Evolutionary conservation across 257 asterid genomes (phyloP), one percentile per base, ranked within the genome.

Genomic region (Plectranthus barbatus): DNA sequence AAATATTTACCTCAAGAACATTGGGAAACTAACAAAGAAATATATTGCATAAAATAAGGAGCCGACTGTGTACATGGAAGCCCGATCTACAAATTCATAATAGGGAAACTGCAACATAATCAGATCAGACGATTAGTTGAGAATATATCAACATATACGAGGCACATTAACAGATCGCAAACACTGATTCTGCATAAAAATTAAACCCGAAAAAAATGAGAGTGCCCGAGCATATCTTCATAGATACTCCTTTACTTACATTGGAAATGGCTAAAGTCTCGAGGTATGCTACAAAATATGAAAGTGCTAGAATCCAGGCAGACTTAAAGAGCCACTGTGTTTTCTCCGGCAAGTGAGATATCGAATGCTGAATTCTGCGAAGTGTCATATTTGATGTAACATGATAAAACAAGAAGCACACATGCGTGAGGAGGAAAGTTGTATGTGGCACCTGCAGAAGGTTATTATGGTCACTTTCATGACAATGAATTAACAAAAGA

Each of bases 341-440:
- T n/a, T 67, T 81, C 76, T 84, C 88, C 1, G 97, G 96, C 50
- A 84, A 76, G 72, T 80, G 81, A 65, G 87, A 78, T 56, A 78
- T 67, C 53, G 86, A 71, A 63, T 83, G 86, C 60, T 83, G 93
- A 64, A 92, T 76, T 66, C 95, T 81, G 42, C 97, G 88, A 47
- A 92, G 96, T 13, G 95, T 89, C 83, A 92, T 81, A 73, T 86
- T 89, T 57, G 99, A 85, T 20, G 83, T 4, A 56, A 85, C 94
- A 23, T 92, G 99, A 78, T 92, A 92, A 71, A 92, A 89, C 86
- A 92, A 79, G 89, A 92, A 92, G 81, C 99, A 89, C 70, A 75
- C 95, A 20, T 89, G 97, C 17, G 99, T 79, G 67, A 92, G 88
- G 76, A 92, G 96, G 75, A 92, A 92, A 21, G 97, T 89, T 42